Evolutionary conservation across 352 stramenopile species (phyloP).

Genomic region (Pythium aquatile): DNA sequence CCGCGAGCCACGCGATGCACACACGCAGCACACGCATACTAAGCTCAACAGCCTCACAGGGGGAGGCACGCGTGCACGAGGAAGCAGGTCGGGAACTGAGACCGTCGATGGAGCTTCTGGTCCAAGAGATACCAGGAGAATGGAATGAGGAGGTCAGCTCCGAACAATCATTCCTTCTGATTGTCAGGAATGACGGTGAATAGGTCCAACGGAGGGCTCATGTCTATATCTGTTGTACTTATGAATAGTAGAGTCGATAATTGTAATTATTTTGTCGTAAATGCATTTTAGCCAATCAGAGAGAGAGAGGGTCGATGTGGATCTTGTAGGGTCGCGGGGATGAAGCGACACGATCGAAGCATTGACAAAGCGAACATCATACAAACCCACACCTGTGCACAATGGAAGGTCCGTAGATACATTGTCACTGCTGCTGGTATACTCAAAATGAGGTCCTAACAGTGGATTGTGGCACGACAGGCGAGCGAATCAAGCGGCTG

Average conservation of each 20-base stretch:
- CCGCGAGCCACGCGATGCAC: neutral
- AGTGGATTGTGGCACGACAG: neutral
- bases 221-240: neutral
- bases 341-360: neutral
- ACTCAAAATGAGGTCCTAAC: neutral
- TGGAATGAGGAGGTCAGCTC: too few species aligned
- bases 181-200: too few species aligned
- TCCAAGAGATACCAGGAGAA: too few species aligned
- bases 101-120: neutral
- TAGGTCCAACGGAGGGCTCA: neutral
- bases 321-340: slow-evolving; percentile 10
- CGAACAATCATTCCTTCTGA: too few species aligned
- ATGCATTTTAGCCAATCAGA: neutral
- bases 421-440: neutral
- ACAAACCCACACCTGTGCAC: neutral
- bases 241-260: neutral
- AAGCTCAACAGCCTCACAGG: neutral
- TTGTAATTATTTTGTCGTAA: neutral
- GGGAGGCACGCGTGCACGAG: neutral
- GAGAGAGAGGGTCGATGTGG: neutral
- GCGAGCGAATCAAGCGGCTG: slow-evolving; percentile 56
- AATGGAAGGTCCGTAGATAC: slow-evolving; percentile 15
- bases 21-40: neutral
- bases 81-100: neutral
- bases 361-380: neutral